These are phyloP conservation scores for Dothiorella sarmentorum DNA, from an alignment of 2,329 filamentous ascomycete genomes.

Conservation along the genomic window DNA sequence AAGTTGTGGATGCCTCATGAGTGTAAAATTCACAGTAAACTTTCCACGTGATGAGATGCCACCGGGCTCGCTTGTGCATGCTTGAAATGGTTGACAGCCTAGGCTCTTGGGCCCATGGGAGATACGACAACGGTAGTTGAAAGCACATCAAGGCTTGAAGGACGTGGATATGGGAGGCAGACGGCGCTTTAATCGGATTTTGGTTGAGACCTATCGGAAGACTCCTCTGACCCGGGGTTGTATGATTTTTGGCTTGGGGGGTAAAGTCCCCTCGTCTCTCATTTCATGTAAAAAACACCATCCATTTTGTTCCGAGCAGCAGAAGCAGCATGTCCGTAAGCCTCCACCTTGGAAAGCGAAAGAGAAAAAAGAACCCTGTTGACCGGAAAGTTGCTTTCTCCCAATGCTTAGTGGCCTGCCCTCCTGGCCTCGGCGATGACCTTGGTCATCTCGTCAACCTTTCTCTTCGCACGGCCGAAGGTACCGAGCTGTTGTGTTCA, in stretches of 20 bases:
- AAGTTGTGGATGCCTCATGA: no score
- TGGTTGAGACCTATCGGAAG: conserved; percentile 5
- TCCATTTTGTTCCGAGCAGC: conserved; percentile 7
- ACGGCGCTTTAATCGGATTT: conserved; percentile 10
- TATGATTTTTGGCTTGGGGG: neutral
- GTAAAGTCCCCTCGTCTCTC: conserved; percentile 7
- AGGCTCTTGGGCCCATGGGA: no score
- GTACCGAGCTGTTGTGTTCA: conserved; percentile 72
- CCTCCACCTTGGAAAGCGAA: conserved; percentile 4
- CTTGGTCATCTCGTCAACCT: conserved; percentile 98
- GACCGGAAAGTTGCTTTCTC: conserved; percentile 13
- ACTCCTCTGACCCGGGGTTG: conserved; percentile 11
- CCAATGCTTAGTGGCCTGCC: conserved; percentile 59
- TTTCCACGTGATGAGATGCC: no score
- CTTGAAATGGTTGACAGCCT: no score
- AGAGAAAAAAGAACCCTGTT: conserved; percentile 13
- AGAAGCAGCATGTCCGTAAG: conserved; percentile 1
- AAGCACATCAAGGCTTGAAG: no score
- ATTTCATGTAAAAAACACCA: conserved; percentile 4
- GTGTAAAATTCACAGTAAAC: no score
- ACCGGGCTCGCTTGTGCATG: no score
- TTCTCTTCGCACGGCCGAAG: conserved; percentile 97
- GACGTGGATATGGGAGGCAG: conserved; percentile 3
- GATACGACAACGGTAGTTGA: no score
- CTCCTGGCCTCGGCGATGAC: conserved; percentile 96